Evolutionary conservation across 768 basidiomycete species (phyloP).

Genomic region (Amylocystis lapponica): DNA sequence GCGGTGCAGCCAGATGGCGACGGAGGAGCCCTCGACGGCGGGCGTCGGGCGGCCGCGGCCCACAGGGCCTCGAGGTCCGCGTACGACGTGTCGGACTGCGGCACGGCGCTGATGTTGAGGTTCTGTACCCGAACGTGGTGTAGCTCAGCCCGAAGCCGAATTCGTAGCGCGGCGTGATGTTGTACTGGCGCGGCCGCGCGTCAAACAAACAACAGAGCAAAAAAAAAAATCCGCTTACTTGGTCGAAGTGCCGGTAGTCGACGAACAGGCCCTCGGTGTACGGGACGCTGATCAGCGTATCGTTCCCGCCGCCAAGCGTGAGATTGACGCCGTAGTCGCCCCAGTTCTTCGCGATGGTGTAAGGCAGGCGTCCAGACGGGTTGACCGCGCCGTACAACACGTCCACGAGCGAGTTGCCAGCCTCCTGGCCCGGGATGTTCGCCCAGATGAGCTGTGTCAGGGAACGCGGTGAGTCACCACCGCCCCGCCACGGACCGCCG

Average conservation of each 20-base stretch:
- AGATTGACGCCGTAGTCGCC: constrained; percentile 38
- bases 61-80: constrained; percentile 42
- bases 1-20: constrained; percentile 66
- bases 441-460: constrained; percentile 28
- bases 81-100: constrained; percentile 29
- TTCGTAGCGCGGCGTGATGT: constrained; percentile 76
- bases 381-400: constrained; percentile 46
- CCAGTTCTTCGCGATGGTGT: constrained; percentile 44
- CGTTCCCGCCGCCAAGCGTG: constrained; percentile 15
- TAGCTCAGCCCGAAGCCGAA: constrained; percentile 92
- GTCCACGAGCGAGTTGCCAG: constrained; percentile 45
- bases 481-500: too few species aligned
- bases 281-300: constrained; percentile 24
- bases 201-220: too few species aligned
- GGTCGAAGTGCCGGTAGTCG: constrained; percentile 34
- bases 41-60: constrained; percentile 56
- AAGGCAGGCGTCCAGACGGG: constrained; percentile 47
- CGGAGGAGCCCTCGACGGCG: constrained; percentile 50
- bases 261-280: constrained; percentile 36
- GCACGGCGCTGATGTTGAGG: constrained; percentile 42
- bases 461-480: too few species aligned
- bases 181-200: constrained; percentile 32
- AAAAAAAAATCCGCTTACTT: constrained; percentile 13
- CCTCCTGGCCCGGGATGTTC: constrained; percentile 41
- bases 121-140: constrained; percentile 69